Evolutionary conservation across 148 eudicot species (phyloP).

Genomic region (Suaeda aralocaspica): DNA sequence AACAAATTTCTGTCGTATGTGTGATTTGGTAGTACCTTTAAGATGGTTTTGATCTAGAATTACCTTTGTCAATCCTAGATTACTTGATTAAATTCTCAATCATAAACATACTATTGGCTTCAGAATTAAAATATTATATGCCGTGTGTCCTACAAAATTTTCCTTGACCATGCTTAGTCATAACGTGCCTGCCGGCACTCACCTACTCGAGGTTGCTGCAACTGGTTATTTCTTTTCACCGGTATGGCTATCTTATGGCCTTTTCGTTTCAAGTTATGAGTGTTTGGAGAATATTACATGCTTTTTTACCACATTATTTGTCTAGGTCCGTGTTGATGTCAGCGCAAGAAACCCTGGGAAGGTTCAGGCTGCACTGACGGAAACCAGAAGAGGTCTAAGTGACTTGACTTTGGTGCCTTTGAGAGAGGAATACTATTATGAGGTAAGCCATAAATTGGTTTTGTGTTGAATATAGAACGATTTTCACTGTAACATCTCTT

Average conservation of each 20-base stretch:
- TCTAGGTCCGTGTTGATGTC: conserved; percentile 82
- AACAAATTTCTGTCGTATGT: not conserved
- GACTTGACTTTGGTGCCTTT: conserved; percentile 95
- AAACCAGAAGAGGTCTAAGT: conserved; percentile 73
- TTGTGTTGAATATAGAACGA: not conserved
- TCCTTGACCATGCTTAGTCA: conserved; percentile 73
- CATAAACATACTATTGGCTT: not conserved
- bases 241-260: conserved; percentile 38
- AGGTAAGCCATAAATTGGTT: conserved; percentile 40
- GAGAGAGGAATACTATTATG: conserved; percentile 83
- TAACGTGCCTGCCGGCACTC: conserved; percentile 92
- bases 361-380: conserved; percentile 97
- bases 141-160: conserved; percentile 7
- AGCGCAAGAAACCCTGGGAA: conserved; percentile 97
- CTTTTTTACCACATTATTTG: conserved; percentile 5
- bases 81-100: not conserved
- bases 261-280: not conserved
- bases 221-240: conserved; percentile 91
- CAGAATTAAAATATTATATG: not conserved
- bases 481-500: not conserved
- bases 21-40: not conserved
- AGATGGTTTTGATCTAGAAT: not conserved
- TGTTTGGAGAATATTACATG: not conserved
- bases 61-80: not conserved
- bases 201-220: conserved; percentile 90